These are phyloP conservation scores for Protostelium mycophagum DNA, from an alignment of 78 protist genomes.

Conservation along the genomic window DNA sequence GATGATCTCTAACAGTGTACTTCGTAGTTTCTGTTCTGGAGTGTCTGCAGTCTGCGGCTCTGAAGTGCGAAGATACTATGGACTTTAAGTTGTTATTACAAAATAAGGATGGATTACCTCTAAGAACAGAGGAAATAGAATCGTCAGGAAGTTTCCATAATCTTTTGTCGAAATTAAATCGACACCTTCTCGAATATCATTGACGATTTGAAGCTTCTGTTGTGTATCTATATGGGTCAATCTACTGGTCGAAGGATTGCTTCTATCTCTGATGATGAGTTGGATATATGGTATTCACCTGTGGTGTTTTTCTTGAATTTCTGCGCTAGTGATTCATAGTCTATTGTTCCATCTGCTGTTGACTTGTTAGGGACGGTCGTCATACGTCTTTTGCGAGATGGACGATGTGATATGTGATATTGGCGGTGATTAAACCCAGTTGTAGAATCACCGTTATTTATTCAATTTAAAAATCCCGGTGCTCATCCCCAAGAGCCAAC, in stretches of 20 bases:
- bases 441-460: too few species aligned
- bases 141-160: not conserved
- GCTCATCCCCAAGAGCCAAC: too few species aligned
- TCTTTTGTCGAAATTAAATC: not conserved
- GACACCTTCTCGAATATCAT: not conserved
- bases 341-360: not conserved
- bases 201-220: not conserved
- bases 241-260: not conserved
- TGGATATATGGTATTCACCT: not conserved
- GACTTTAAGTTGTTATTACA: not conserved
- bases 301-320: not conserved
- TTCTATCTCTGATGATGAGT: not conserved
- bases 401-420: too few species aligned
- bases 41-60: slow-evolving; percentile 31
- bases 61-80: not conserved
- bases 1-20: slow-evolving; percentile 67
- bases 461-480: too few species aligned
- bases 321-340: not conserved
- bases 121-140: not conserved
- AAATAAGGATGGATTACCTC: not conserved
- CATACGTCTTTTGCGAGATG: too few species aligned
- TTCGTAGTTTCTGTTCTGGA: slow-evolving; percentile 67
- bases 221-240: not conserved
- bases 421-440: too few species aligned
- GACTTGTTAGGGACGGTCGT: too few species aligned